A percentile compares a stretch with the other conserved stretches of the same genome.
Conservation (phyloP, 495 filamentous ascomycete genomes). For the Tetracladium marchalianum region DNA sequence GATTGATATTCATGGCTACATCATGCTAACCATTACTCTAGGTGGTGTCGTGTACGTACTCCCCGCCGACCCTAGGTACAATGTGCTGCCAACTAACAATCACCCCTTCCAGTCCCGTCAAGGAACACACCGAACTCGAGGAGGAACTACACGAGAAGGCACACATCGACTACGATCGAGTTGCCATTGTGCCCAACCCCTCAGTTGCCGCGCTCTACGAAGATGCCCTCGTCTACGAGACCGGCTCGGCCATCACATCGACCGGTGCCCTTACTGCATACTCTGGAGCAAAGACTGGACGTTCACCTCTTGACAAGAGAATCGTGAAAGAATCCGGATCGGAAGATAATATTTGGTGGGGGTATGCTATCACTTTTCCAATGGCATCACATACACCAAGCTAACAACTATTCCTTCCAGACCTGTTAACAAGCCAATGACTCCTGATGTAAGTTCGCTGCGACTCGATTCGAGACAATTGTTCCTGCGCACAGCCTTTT, state of each 20-base stretch:
- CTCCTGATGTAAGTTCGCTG: conserved; percentile 71
- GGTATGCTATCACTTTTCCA: conserved; percentile 19
- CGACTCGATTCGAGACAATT: neutral
- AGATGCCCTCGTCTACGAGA: conserved; percentile 98
- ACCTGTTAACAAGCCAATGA: conserved; percentile 98
- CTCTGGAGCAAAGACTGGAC: conserved; percentile 95
- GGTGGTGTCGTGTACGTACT: conserved; percentile 77
- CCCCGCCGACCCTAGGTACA: conserved; percentile 13
- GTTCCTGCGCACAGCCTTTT: neutral
- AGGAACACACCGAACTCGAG: conserved; percentile 90
- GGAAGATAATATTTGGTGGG: conserved; percentile 92
- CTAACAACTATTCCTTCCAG: conserved; percentile 20
- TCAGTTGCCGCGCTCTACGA: conserved; percentile 87
- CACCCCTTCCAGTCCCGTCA: conserved; percentile 50
- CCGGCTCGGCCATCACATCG: conserved; percentile 92
- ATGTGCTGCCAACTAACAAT: conserved; percentile 1
- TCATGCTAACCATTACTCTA: conserved; percentile 38
- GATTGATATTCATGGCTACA: neutral
- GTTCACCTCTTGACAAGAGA: conserved; percentile 93
- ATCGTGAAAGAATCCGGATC: conserved; percentile 88
- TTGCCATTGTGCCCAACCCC: conserved; percentile 63
- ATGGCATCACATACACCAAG: neutral
- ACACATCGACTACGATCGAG: conserved; percentile 98
- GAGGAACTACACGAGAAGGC: conserved; percentile 97
- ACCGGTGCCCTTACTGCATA: conserved; percentile 92